Percentiles rank a stretch among this genome's conserved stretches.
Evolutionary conservation across 2,329 filamentous ascomycete species (phyloP).

Genomic region (Claviceps sorghi): DNA sequence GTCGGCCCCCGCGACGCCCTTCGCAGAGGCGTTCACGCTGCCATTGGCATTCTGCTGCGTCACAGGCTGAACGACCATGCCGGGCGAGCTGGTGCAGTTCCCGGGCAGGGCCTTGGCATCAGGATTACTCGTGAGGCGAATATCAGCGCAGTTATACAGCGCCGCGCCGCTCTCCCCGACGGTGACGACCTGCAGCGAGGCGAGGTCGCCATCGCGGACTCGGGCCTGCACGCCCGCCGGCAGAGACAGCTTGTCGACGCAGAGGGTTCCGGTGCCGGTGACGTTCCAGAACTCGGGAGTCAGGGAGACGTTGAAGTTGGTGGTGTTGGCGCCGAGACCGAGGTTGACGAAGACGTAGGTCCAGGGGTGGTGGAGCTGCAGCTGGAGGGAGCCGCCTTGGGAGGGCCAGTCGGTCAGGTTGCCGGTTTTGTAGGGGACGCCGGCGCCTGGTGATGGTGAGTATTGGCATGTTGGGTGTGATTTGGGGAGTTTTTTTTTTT

Average conservation of each 20-base stretch:
- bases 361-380: slow-evolving; percentile 37
- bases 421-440: slow-evolving; percentile 26
- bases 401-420: slow-evolving; percentile 41
- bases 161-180: slow-evolving; percentile 42
- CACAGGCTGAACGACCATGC: slow-evolving; percentile 27
- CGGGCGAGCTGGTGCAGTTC: slow-evolving; percentile 19
- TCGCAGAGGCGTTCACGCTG: not conserved
- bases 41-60: slow-evolving; percentile 15
- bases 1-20: not conserved
- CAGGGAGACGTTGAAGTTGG: slow-evolving; percentile 56
- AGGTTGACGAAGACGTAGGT: slow-evolving; percentile 40
- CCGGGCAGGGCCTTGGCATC: slow-evolving; percentile 30
- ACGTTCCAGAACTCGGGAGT: slow-evolving; percentile 43
- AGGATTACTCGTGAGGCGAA: slow-evolving; percentile 42
- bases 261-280: slow-evolving; percentile 49
- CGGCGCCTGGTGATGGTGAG: slow-evolving; percentile 24
- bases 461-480: not conserved
- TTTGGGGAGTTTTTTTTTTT: not conserved
- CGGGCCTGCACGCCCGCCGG: slow-evolving; percentile 30
- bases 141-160: slow-evolving; percentile 64
- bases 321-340: slow-evolving; percentile 33
- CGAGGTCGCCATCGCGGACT: slow-evolving; percentile 41
- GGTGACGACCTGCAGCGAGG: slow-evolving; percentile 55
- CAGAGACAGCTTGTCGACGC: slow-evolving; percentile 43
- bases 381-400: slow-evolving; percentile 30